Base-by-base conservation (phyloP, 768 basidiomycete species). In the Filobasidium floriforme region DNA sequence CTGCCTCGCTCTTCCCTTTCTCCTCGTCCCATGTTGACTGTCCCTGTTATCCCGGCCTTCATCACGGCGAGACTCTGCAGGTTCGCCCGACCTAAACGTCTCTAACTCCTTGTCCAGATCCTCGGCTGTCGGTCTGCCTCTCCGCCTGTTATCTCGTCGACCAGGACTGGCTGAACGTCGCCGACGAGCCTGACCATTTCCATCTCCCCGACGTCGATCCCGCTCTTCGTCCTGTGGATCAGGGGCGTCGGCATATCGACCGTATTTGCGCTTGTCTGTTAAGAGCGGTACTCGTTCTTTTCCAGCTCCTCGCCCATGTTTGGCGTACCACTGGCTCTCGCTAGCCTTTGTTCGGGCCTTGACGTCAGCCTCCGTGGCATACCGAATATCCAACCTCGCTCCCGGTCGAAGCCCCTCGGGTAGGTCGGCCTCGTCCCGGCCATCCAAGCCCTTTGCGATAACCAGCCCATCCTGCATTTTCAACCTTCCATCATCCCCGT, bases 51-150 rank as follows among this genome's bases (percentile, higher is more conserved):
- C 44, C 15, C 40, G 51, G 19, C 37, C 22, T 15, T 40, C 28
- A 24, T 55, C 26, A 41, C 41, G 54, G 9, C 43, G 28, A 18
- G 62, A 37, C 55, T 54, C 41, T 10, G 44, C 64, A 44, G 28
- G 49, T 1, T 57, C 59, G n/a, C 64, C 64, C 26, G 26, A 37
- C 9, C 55, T 41, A 28, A 67, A 62, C 66, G 41, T 61, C 24
- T 89, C 89, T 65, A 98, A 81, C 77, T 98, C 94, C 69, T 84
- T 84, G 82, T 93, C 92, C 71, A 97, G 80, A 79, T 97, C 94
- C 65, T 91, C 89, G 80, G 81, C 89, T 88, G 68, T 89, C 87
- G 71, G 86, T 82, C 73, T 90, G 69, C 74, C 41, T 62, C 62
- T 9, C 71, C 71, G 43, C 69, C 73, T 32, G 14, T 49, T 18